Percentiles rank a stretch among this genome's conserved stretches.
These are phyloP conservation scores for Apiotrichum akiyoshidainum DNA, from an alignment of 1,284 basidiomycete genomes.

Conservation along the genomic window DNA sequence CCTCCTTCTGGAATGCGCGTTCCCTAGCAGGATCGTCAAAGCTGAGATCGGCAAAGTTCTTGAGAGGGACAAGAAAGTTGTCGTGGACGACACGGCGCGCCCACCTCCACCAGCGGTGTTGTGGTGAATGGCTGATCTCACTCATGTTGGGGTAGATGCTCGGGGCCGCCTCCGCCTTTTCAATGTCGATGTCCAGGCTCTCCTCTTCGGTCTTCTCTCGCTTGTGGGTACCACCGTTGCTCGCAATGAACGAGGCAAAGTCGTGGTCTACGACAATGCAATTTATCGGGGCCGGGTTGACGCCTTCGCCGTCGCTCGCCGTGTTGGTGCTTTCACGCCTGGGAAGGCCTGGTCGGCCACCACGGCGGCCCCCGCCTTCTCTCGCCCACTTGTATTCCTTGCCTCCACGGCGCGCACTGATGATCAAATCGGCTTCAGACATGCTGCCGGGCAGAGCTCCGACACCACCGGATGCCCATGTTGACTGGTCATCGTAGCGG, in stretches of 20 bases:
- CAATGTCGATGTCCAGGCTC: background rate
- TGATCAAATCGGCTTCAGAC: too few species aligned
- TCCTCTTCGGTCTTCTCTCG: too few species aligned
- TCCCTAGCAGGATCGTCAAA: slow-evolving; percentile 46
- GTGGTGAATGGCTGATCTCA: background rate
- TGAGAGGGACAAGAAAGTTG: background rate
- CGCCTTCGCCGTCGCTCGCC: too few species aligned
- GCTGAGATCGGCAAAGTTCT: slow-evolving; percentile 43
- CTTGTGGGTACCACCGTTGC: background rate
- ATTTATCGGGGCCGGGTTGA: too few species aligned
- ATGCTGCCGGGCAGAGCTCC: too few species aligned
- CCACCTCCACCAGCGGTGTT: background rate
- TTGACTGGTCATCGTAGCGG: too few species aligned
- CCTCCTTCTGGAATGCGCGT: slow-evolving; percentile 38
- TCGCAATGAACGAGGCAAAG: background rate
- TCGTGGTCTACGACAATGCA: background rate
- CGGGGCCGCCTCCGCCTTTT: background rate
- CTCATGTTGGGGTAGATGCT: background rate
- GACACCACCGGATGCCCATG: too few species aligned
- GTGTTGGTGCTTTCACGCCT: too few species aligned
- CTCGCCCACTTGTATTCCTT: too few species aligned
- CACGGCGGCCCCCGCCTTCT: too few species aligned
- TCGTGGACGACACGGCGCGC: background rate
- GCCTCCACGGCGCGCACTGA: too few species aligned
- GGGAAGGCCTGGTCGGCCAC: too few species aligned